phyloP scores from a whole-genome alignment of 352 stramenopile species.

The Phytophthora boehmeriae region DNA sequence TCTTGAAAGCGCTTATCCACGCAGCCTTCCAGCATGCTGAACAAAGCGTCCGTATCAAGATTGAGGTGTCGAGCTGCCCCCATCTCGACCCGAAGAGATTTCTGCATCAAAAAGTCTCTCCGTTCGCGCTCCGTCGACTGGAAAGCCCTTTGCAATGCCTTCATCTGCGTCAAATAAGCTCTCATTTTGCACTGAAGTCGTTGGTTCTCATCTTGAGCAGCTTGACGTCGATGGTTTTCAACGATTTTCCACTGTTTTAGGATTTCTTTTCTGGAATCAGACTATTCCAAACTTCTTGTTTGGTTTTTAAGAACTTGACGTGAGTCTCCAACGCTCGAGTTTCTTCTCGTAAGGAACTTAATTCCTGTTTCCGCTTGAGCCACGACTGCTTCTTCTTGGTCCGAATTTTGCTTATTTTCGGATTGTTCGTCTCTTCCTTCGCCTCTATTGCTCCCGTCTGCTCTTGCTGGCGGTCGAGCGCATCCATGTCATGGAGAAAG shows the following conservation, averaged over 20 bases:
- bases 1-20: conserved; percentile 1
- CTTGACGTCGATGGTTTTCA: conserved; percentile 4
- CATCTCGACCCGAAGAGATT: not conserved
- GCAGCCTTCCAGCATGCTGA: conserved; percentile 6
- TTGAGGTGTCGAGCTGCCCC: not conserved
- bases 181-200: conserved; percentile 2
- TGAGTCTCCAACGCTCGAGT: conserved; percentile 5
- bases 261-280: not conserved
- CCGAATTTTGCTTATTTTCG: not conserved
- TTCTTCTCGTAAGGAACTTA: conserved; percentile 4
- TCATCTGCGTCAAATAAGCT: not conserved
- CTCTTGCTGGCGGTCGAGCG: not conserved
- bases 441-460: not conserved
- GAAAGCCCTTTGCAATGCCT: not conserved
- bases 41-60: not conserved
- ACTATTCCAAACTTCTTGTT: not conserved
- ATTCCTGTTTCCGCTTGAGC: conserved; percentile 12
- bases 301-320: not conserved
- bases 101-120: not conserved
- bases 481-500: conserved; percentile 5
- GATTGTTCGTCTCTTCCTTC: not conserved
- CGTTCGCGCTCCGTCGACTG: not conserved
- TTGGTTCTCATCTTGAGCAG: conserved; percentile 6
- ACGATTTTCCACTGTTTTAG: not conserved
- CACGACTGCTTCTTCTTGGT: conserved; percentile 10